Evolutionary conservation across 495 filamentous ascomycete genomes (phyloP).

Genomic region (Lasiosphaeris hirsuta): DNA sequence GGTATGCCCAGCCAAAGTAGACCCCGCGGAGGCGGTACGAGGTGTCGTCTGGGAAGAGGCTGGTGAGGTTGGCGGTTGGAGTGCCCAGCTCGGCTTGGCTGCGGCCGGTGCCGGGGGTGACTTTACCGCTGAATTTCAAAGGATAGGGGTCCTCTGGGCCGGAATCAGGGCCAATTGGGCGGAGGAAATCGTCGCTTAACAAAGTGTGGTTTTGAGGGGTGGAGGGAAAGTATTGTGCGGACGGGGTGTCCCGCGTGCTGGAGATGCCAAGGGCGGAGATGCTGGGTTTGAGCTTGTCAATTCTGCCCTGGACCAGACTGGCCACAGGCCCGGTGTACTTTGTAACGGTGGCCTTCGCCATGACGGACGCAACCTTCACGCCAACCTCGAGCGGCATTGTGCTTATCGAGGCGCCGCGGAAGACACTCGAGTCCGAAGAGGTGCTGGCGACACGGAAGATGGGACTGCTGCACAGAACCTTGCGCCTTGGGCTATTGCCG

Average conservation of each 20-base stretch:
- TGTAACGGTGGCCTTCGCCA: conserved; percentile 48
- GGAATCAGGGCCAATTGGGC: conserved; percentile 30
- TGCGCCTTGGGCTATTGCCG: conserved; percentile 27
- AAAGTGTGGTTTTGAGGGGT: not conserved
- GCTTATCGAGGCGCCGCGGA: conserved; percentile 61
- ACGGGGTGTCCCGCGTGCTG: not conserved
- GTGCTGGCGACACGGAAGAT: conserved; percentile 63
- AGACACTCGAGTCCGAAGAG: conserved; percentile 52
- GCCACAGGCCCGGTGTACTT: conserved; percentile 48
- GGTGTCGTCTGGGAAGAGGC: conserved; percentile 43
- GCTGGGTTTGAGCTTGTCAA: conserved; percentile 43
- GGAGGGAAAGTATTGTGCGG: not conserved
- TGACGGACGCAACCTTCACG: conserved; percentile 52
- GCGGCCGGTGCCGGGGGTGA: conserved; percentile 34
- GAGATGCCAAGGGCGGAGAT: conserved; percentile 16
- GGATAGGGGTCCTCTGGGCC: conserved; percentile 60
- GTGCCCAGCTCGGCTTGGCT: conserved; percentile 27
- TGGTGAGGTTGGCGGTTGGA: conserved; percentile 41
- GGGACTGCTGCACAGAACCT: conserved; percentile 60
- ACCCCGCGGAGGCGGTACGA: conserved; percentile 51
- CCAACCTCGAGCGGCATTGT: conserved; percentile 64
- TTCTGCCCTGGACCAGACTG: conserved; percentile 37
- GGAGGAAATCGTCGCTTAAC: not conserved
- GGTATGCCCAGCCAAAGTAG: conserved; percentile 60
- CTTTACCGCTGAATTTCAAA: conserved; percentile 48